Percentiles rank a stretch among this genome's conserved stretches.
phyloP scores from a whole-genome alignment of 2,329 filamentous ascomycete species.

The Xylariales sp. region DNA sequence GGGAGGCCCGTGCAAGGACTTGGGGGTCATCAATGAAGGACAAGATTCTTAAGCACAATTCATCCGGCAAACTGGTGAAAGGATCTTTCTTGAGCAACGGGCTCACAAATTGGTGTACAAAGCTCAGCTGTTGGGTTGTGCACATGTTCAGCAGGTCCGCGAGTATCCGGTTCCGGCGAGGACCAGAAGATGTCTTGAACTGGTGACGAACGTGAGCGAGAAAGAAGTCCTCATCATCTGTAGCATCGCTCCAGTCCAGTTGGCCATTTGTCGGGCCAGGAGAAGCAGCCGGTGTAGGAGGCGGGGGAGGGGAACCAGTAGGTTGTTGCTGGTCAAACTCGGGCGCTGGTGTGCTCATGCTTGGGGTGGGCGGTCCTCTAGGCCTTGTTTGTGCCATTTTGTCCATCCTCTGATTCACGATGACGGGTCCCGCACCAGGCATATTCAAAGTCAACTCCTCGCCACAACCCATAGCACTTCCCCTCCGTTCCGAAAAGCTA shows the following conservation, averaged over 20 bases:
- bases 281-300: conserved; percentile 73
- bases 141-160: conserved; percentile 93
- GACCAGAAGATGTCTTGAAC: conserved; percentile 80
- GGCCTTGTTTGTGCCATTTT: conserved; percentile 65
- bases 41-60: conserved; percentile 89
- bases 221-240: conserved; percentile 85
- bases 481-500: conserved; percentile 71
- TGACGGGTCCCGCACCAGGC: conserved; percentile 52
- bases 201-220: conserved; percentile 81
- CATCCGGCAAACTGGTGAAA: conserved; percentile 90
- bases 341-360: conserved; percentile 72
- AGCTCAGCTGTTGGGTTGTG: conserved; percentile 93
- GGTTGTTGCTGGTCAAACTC: conserved; percentile 70
- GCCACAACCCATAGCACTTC: conserved; percentile 62
- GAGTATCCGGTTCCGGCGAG: conserved; percentile 82
- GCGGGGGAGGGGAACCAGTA: conserved; percentile 71
- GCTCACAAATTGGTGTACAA: conserved; percentile 95
- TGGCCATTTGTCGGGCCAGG: conserved; percentile 71
- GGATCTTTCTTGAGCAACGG: conserved; percentile 96
- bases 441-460: conserved; percentile 69
- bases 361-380: conserved; percentile 73
- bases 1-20: conserved; percentile 90
- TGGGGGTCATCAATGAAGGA: conserved; percentile 98
- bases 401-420: conserved; percentile 61
- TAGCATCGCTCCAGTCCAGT: conserved; percentile 80